Base-by-base conservation (phyloP, 2,329 filamentous ascomycete genomes). In the Lojkania enalia region DNA sequence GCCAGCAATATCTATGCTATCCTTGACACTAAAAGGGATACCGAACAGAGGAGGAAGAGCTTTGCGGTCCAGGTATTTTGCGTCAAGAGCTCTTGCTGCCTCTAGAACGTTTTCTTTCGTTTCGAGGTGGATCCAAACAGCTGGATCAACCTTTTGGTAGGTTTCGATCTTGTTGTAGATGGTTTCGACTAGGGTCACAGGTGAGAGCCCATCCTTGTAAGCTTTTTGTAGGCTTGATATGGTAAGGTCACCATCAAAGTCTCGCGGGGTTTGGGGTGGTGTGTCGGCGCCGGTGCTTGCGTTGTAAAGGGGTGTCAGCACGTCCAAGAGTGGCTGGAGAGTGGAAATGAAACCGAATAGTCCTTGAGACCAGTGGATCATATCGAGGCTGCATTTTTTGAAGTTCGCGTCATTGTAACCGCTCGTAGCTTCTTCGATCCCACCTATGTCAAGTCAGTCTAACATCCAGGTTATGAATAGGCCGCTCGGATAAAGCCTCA, bases 21-120 rank as follows among this genome's bases (percentile, higher is more conserved):
- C 80, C 55, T 82, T 82, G 39, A 82, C 70, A 2, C 74, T 75
- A 51, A 83, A 83, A 0, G 80, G 79, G 2, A 82, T 61, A 20
- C 80, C 80, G 50, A 75, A 83, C 1, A 83, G 69, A 3, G 78
- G 77, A 21, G 76, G 71, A n/a, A 73, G 62, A 9, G 51, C 55
- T 27, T 69, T 71, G 5, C 63, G 63, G 35, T 66, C 59, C 39
- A 69, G 63, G 33, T 73, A 79, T 31, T 66, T 70, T 7, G 61
- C 56, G 5, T 67, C 57, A 0, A 80, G 64, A 3, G 67, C 55
- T 40, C 69, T 66, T 2, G 76, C 75, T 3, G 70, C 70, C 16
- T 64, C 59, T 0, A 78, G 47, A 13, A 71, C 64, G 3, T 71
- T 64, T 13, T 74, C 69, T 30, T 65, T 59, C 2, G 69, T 52